Evolutionary conservation across 768 basidiomycete genomes (phyloP).

Genomic region (Cyclocybe aegerita): DNA sequence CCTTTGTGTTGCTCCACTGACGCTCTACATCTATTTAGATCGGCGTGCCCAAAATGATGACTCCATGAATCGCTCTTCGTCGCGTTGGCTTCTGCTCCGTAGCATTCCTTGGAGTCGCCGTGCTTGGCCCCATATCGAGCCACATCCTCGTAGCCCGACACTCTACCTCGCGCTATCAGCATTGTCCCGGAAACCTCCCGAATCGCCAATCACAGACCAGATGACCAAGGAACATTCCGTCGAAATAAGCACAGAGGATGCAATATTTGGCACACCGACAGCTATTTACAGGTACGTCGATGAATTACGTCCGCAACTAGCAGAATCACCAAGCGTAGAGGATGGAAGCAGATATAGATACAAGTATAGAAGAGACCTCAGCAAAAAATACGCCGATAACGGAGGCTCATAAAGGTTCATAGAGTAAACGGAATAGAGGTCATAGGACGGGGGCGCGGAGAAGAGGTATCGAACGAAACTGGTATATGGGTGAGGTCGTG

Average conservation of each 20-base stretch:
- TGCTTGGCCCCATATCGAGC: too few relatives aligned
- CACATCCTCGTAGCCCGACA: too few relatives aligned
- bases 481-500: constrained; percentile 16
- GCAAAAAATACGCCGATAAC: neutral
- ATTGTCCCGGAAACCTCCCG: too few relatives aligned
- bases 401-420: constrained; percentile 9
- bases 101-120: too few relatives aligned
- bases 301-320: neutral
- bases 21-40: too few relatives aligned
- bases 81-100: too few relatives aligned
- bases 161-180: too few relatives aligned
- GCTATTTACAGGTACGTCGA: constrained; percentile 12
- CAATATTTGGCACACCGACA: neutral
- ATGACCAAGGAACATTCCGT: neutral
- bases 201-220: too few relatives aligned
- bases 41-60: too few relatives aligned
- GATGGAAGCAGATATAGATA: constrained; percentile 6
- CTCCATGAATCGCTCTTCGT: too few relatives aligned
- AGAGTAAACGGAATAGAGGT: constrained; percentile 1
- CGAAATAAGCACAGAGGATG: neutral
- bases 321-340: neutral
- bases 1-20: too few relatives aligned
- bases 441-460: constrained; percentile 1
- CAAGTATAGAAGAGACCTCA: constrained; percentile 5
- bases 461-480: constrained; percentile 15